These are phyloP conservation scores for Diphasiastrum complanatum DNA, from an alignment of 83 land plant species.

Conservation along the genomic window DNA sequence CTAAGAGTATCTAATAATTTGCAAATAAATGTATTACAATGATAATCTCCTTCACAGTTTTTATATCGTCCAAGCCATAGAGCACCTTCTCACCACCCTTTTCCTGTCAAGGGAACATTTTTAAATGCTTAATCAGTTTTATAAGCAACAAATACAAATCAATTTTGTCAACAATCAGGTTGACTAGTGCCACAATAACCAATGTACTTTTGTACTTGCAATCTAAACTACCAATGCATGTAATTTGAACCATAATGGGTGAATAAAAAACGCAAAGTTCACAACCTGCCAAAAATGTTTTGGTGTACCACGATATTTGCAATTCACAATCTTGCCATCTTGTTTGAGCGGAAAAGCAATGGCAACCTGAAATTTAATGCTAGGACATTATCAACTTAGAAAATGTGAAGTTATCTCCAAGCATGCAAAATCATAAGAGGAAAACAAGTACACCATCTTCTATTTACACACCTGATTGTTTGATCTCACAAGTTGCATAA, in stretches of 20 bases:
- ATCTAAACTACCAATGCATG: too few relatives aligned
- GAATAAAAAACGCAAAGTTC: neutral
- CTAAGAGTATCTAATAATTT: neutral
- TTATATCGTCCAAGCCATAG: neutral
- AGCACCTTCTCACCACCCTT: constrained; percentile 1
- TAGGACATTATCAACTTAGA: neutral
- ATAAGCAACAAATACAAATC: neutral
- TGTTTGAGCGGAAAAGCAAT: neutral
- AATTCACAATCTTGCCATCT: constrained; percentile 1
- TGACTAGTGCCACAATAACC: too few relatives aligned
- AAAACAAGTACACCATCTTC: neutral
- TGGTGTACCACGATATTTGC: neutral
- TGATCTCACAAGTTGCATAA: neutral
- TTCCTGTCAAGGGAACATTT: too few relatives aligned
- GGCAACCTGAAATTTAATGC: neutral
- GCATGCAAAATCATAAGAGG: neutral
- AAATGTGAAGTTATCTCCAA: too few relatives aligned
- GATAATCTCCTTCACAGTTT: neutral
- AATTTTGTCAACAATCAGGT: too few relatives aligned
- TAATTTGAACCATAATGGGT: neutral
- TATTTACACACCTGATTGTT: neutral
- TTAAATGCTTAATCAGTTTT: too few relatives aligned
- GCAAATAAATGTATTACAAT: neutral
- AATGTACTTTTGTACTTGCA: too few relatives aligned
- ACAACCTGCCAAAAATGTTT: neutral